These are phyloP conservation scores for Fraxinus excelsior DNA, from an alignment of 257 asterid species.

Conservation along the genomic window DNA sequence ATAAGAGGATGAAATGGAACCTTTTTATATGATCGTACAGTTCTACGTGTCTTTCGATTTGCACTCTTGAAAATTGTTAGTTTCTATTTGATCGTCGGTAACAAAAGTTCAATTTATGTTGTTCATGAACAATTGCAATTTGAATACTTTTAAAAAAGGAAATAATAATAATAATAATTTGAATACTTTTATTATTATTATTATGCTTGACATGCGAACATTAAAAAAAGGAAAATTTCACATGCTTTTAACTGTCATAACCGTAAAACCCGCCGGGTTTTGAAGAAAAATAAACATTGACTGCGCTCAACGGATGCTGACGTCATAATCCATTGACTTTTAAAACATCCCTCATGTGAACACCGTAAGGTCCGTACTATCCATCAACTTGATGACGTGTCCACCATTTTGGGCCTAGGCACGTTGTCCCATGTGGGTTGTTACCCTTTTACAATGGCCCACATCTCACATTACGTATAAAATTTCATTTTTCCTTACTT, in stretches of 20 bases:
- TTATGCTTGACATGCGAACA: not conserved
- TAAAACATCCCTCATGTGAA: slow-evolving; percentile 18
- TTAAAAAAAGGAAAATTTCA: not conserved
- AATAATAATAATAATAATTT: too few species aligned
- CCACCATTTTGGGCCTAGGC: not conserved
- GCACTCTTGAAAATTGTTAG: too few species aligned
- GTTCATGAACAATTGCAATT: not conserved
- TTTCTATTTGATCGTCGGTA: too few species aligned
- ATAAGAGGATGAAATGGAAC: too few species aligned
- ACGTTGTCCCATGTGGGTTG: slow-evolving; percentile 39
- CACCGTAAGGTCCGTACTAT: slow-evolving; percentile 26
- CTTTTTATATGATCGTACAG: too few species aligned
- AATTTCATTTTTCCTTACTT: too few species aligned
- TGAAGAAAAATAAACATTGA: not conserved
- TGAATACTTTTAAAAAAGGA: too few species aligned
- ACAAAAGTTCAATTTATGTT: not conserved
- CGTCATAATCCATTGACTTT: not conserved
- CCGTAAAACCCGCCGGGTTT: not conserved
- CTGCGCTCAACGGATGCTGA: not conserved
- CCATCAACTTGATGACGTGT: slow-evolving; percentile 7
- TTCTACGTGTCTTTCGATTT: too few species aligned
- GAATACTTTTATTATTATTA: too few species aligned
- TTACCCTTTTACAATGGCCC: slow-evolving; percentile 1
- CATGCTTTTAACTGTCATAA: not conserved
- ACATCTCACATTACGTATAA: too few species aligned